phyloP scores from a whole-genome alignment of 257 asterid genomes.

The Nyctanthes arbortristis region DNA sequence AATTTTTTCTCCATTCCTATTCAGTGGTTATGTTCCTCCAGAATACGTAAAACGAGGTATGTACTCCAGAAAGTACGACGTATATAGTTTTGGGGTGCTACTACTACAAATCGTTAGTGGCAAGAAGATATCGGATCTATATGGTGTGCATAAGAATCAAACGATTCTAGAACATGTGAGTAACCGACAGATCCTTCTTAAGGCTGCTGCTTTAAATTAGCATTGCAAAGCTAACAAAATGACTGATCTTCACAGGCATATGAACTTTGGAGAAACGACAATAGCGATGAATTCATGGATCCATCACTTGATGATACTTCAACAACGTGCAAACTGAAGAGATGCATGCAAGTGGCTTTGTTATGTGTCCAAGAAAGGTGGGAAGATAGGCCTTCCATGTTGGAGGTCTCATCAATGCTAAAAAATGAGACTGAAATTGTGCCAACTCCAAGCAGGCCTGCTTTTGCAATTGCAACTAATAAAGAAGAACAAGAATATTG shows the following conservation, averaged over 20 bases:
- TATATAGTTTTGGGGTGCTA: too few species aligned
- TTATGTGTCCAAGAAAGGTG: conserved; percentile 41
- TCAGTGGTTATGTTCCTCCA: too few species aligned
- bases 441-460: conserved; percentile 31
- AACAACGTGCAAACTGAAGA: too few species aligned
- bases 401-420: too few species aligned
- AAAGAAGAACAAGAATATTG: background rate
- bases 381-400: conserved; percentile 38
- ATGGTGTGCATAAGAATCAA: too few species aligned
- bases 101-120: too few species aligned
- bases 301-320: conserved; percentile 23
- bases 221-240: too few species aligned
- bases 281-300: conserved; percentile 29
- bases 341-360: conserved; percentile 38
- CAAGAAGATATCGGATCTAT: too few species aligned
- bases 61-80: too few species aligned
- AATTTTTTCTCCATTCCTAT: background rate
- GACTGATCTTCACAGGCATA: conserved; percentile 32
- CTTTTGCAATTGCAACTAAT: conserved; percentile 24
- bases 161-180: conserved; percentile 42
- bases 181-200: background rate
- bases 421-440: too few species aligned
- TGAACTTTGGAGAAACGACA: conserved; percentile 29
- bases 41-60: too few species aligned
- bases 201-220: too few species aligned